Conservation (phyloP, 129 eudicot species). For the Flaveria trinervia region DNA sequence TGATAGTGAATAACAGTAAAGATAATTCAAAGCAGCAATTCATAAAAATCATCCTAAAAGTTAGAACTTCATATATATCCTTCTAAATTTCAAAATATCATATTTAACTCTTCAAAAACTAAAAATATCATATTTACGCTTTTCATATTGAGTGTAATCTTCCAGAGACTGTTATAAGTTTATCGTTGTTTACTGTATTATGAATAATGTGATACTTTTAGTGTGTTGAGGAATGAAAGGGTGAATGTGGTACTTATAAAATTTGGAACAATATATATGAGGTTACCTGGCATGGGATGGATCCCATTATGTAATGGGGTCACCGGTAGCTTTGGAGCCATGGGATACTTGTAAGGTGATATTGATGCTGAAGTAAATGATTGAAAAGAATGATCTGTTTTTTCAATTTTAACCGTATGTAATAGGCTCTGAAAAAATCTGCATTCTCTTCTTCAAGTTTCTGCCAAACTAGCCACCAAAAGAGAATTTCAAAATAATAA, state of each 20-base stretch:
- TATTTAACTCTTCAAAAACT: not conserved
- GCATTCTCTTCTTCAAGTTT: conserved; percentile 98
- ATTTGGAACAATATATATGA: not conserved
- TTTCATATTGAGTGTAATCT: not conserved
- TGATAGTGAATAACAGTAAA: conserved; percentile 40
- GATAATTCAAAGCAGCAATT: conserved; percentile 1
- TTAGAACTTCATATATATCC: not conserved
- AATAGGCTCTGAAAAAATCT: conserved; percentile 90
- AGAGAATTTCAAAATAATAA: not conserved
- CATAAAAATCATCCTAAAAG: not conserved
- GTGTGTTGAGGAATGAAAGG: not conserved
- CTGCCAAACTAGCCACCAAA: conserved; percentile 75
- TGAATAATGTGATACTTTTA: not conserved
- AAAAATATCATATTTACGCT: not conserved
- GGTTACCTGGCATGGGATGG: conserved; percentile 93
- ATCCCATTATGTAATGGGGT: conserved; percentile 92
- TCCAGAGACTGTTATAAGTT: not conserved
- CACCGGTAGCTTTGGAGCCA: conserved; percentile 79
- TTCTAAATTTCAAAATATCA: conserved; percentile 2
- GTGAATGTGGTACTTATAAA: not conserved
- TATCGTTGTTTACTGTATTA: not conserved
- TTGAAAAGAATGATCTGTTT: conserved; percentile 92
- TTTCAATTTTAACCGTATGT: conserved; percentile 92
- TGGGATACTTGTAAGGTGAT: conserved; percentile 72
- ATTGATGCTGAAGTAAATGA: conserved; percentile 93